Evolutionary conservation across 306 rosid genomes (phyloP).

Genomic region (Vicia villosa): DNA sequence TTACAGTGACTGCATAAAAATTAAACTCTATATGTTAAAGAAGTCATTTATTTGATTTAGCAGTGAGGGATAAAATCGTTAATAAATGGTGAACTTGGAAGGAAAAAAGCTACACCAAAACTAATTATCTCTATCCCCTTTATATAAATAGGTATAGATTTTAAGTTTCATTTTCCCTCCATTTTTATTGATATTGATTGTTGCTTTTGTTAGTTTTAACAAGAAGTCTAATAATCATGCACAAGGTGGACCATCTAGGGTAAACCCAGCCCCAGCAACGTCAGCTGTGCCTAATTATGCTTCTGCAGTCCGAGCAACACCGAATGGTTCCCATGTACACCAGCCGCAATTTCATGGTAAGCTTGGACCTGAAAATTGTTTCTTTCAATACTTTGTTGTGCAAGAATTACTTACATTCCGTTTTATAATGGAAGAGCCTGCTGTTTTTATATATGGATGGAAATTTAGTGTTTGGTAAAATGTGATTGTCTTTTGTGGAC

Average conservation of each 20-base stretch:
- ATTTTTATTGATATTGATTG: slow-evolving; percentile 30
- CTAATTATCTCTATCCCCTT: not conserved
- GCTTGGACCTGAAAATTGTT: not conserved
- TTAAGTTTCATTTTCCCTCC: not conserved
- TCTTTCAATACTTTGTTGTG: not conserved
- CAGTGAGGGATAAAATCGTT: not conserved
- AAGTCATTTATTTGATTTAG: not conserved
- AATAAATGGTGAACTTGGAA: not conserved
- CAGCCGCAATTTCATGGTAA: slow-evolving; percentile 67
- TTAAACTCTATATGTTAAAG: not conserved
- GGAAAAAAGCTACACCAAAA: not conserved
- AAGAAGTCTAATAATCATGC: slow-evolving; percentile 80
- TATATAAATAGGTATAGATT: not conserved
- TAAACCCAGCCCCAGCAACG: slow-evolving; percentile 50
- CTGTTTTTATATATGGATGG: too few relatives aligned
- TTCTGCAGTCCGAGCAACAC: slow-evolving; percentile 54
- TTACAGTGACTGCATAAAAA: not conserved
- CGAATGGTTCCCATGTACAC: slow-evolving; percentile 68
- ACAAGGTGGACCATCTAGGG: slow-evolving; percentile 90
- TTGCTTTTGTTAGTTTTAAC: slow-evolving; percentile 52
- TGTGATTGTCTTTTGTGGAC: slow-evolving; percentile 3
- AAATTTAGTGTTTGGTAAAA: slow-evolving; percentile 18
- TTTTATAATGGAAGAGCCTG: too few relatives aligned
- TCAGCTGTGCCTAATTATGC: slow-evolving; percentile 54
- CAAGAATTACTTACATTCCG: too few relatives aligned